Evolutionary conservation across 2,329 filamentous ascomycete species (phyloP).

Genomic region (Neonectria sp.): DNA sequence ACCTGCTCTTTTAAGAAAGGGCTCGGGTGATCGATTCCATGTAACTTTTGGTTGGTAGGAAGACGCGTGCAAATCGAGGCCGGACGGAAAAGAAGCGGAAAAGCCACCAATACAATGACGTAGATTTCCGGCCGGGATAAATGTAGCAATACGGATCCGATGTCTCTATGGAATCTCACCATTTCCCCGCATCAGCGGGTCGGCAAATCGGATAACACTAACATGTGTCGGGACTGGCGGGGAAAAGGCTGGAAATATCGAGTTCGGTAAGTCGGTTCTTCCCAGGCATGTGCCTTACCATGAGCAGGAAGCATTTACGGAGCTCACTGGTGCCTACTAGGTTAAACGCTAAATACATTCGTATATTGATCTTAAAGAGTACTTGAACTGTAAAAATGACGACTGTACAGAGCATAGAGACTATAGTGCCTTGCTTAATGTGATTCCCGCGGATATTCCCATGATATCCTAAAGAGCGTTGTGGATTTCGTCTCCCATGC

Average conservation of each 20-base stretch:
- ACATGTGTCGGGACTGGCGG: background rate
- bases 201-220: conserved; percentile 1
- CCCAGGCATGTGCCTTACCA: background rate
- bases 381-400: background rate
- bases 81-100: conserved; percentile 12
- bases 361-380: background rate
- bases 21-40: background rate
- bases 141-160: too few relatives aligned
- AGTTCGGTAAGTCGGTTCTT: background rate
- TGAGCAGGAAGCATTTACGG: background rate
- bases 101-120: background rate
- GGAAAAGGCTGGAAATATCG: background rate
- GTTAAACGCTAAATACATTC: background rate
- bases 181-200: background rate
- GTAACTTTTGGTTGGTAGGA: background rate
- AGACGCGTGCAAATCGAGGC: background rate
- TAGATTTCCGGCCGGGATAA: background rate
- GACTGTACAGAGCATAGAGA: background rate
- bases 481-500: conserved; percentile 17
- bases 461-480: background rate
- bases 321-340: too few relatives aligned
- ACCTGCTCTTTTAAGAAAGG: conserved; percentile 1
- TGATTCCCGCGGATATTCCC: background rate
- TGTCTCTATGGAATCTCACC: too few relatives aligned
- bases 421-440: background rate